Conservation (phyloP, 192 early-diverging fungal species). For the Umbelopsis isabellina region DNA sequence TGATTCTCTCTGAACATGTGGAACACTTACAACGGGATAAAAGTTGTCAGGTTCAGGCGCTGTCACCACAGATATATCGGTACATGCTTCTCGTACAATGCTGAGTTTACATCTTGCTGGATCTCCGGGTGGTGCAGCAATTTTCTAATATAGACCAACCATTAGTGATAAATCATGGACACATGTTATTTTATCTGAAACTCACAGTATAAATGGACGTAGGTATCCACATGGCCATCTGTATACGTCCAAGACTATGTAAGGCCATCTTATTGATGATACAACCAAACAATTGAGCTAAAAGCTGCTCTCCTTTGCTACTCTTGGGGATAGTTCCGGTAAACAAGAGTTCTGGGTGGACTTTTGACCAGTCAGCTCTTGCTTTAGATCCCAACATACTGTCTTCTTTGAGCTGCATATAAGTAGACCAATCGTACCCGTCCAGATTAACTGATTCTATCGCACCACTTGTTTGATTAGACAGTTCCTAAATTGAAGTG, state of each 20-base stretch:
- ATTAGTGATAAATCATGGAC: not conserved
- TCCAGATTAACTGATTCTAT: constrained; percentile 27
- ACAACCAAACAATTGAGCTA: constrained; percentile 38
- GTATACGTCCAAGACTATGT: constrained; percentile 40
- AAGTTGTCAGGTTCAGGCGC: constrained; percentile 10
- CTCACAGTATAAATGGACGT: constrained; percentile 24
- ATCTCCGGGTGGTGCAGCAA: constrained; percentile 25
- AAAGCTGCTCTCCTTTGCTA: constrained; percentile 36
- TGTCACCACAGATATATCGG: constrained; percentile 23
- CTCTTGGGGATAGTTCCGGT: constrained; percentile 40
- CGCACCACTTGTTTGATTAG: not conserved
- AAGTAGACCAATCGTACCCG: constrained; percentile 42
- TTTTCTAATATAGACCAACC: constrained; percentile 17
- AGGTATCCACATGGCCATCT: constrained; percentile 45
- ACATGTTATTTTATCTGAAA: not conserved
- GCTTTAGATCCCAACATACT: constrained; percentile 29
- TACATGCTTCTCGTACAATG: constrained; percentile 35
- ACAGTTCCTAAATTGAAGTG: not conserved
- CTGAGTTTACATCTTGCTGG: constrained; percentile 38
- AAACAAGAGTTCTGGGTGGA: constrained; percentile 34
- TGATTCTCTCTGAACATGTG: not conserved
- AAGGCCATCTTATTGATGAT: constrained; percentile 41
- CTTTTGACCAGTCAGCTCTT: constrained; percentile 35
- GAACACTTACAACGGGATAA: constrained; percentile 33
- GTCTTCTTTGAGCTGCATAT: constrained; percentile 27